Evolutionary conservation across 176 grass and related monocot genomes (phyloP).

Genomic region (Oryza punctata): DNA sequence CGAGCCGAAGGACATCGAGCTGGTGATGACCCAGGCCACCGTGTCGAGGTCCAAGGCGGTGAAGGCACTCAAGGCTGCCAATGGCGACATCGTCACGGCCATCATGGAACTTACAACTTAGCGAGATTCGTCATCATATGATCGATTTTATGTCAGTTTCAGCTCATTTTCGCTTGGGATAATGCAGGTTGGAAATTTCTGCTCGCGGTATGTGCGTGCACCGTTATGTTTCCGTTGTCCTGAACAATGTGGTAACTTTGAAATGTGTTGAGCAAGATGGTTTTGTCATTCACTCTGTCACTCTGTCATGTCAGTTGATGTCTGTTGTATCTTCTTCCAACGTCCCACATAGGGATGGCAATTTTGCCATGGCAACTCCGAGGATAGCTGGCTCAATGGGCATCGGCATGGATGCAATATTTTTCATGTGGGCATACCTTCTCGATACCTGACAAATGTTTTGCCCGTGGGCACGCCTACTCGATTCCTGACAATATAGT

Average conservation of each 20-base stretch:
- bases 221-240: background rate
- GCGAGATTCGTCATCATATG: background rate
- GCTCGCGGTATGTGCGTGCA: background rate
- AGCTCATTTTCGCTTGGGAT: background rate
- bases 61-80: conserved; percentile 46
- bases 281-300: no score
- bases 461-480: no score
- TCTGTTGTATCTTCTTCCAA: no score
- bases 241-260: conserved; percentile 6
- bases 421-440: no score
- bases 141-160: background rate
- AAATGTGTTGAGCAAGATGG: no score
- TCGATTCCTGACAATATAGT: no score
- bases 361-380: no score
- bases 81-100: conserved; percentile 69
- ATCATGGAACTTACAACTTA: conserved; percentile 79
- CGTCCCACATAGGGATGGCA: no score
- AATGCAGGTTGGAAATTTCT: background rate
- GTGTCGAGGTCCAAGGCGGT: conserved; percentile 60
- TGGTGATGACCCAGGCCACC: conserved; percentile 67
- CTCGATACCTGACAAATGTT: no score
- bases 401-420: no score
- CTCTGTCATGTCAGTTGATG: no score
- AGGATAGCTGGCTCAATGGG: no score
- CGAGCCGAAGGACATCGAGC: conserved; percentile 66